phyloP scores from a whole-genome alignment of 129 eudicot genomes.

The Centrapalus pauciflorus region DNA sequence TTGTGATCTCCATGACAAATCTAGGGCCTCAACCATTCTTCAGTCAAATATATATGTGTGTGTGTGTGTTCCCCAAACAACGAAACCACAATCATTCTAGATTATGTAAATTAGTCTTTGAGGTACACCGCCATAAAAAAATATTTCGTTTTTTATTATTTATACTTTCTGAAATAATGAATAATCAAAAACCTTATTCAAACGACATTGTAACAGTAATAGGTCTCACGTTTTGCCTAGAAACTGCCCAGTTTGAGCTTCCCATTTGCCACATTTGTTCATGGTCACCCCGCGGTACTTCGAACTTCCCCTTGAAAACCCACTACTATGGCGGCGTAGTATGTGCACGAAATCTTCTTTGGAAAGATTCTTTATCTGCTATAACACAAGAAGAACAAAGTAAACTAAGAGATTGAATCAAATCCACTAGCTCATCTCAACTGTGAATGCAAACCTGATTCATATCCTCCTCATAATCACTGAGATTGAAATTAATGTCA shows the following conservation, averaged over 20 bases:
- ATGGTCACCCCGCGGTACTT: conserved; percentile 49
- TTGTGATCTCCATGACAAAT: conserved; percentile 26
- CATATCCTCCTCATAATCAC: conserved; percentile 66
- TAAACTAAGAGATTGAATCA: background rate
- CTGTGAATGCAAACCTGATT: conserved; percentile 41
- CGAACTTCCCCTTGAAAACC: conserved; percentile 68
- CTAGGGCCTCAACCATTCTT: conserved; percentile 11
- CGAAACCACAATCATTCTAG: background rate
- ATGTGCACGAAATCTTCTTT: conserved; percentile 77
- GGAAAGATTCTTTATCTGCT: conserved; percentile 53
- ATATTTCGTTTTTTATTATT: background rate
- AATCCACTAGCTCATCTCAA: background rate
- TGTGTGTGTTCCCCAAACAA: background rate
- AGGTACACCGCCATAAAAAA: background rate
- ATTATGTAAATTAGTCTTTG: background rate
- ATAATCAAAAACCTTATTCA: background rate
- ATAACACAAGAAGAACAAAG: conserved; percentile 7
- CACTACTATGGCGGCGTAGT: conserved; percentile 64
- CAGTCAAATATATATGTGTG: conserved; percentile 10
- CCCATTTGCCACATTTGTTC: conserved; percentile 66
- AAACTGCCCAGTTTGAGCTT: conserved; percentile 67
- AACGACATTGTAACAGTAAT: background rate
- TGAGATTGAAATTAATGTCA: conserved; percentile 53
- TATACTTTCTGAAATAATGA: background rate
- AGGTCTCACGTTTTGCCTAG: conserved; percentile 64